phyloP scores from a whole-genome alignment of 2,329 filamentous ascomycete genomes.

The Pseudodiploospora longispora region DNA sequence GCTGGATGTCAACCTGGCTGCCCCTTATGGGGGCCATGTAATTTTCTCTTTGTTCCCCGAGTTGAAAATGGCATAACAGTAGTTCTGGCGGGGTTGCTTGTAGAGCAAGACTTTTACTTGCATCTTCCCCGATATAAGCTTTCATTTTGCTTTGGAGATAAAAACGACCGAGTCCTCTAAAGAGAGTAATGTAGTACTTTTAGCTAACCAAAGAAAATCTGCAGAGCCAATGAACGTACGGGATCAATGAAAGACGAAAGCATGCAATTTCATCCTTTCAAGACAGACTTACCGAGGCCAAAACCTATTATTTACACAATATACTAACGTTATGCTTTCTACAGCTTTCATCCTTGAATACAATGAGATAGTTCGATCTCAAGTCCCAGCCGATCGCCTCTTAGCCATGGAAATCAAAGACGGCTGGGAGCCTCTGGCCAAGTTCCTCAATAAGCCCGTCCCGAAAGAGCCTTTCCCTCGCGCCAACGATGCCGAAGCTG shows the following conservation, averaged over 20 bases:
- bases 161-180: too few relatives aligned
- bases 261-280: too few relatives aligned
- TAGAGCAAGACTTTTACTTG: too few relatives aligned
- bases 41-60: not conserved
- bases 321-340: not conserved
- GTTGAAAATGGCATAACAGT: too few relatives aligned
- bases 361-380: constrained; percentile 3
- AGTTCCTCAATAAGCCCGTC: constrained; percentile 17
- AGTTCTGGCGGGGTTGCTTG: too few relatives aligned
- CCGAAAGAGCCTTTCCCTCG: constrained; percentile 19
- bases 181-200: too few relatives aligned
- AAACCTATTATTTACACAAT: too few relatives aligned
- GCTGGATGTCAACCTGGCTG: constrained; percentile 4
- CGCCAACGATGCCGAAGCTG: constrained; percentile 17
- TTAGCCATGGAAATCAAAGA: constrained; percentile 11
- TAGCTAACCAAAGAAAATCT: not conserved
- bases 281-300: too few relatives aligned
- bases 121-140: too few relatives aligned
- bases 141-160: too few relatives aligned
- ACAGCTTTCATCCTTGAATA: not conserved
- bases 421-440: constrained; percentile 21
- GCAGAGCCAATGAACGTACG: not conserved
- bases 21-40: not conserved
- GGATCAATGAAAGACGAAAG: too few relatives aligned
- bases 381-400: constrained; percentile 1